Evolutionary conservation across 352 stramenopile genomes (phyloP), one percentile per base, ranked within the genome.

Genomic region (Pythium apleroticum): DNA sequence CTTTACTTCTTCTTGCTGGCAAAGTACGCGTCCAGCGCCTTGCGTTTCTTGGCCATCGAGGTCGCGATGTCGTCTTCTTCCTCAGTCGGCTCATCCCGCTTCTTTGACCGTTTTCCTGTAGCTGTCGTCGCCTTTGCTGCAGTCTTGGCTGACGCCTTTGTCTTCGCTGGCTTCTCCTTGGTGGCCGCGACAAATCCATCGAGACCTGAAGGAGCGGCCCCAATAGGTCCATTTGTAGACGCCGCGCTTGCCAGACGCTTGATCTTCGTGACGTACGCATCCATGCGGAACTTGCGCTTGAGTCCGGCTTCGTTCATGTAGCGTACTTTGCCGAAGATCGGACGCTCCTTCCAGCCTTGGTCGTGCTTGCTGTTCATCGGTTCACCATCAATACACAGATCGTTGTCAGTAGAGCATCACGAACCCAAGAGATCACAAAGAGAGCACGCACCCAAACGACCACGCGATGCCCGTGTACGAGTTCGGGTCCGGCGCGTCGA

Each of bases 231-330:
- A 17, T 63, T 67, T 20, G 53, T 60, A 10, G 20, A n/a, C n/a
- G 19, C 55, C 33, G 39, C 20, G 28, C n/a, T 4, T 30, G 33
- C 55, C 7, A 71, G 65, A 37, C 59, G 52, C 35, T 76, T 64
- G 27, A 85, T 78, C 63, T 90, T 90, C 24, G 66, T 57, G 33
- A 96, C 68, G 66, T 96, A 96, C 12, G 73, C 83, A 19, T 89
- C 84, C 69, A 99, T 97, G 70, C 97, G 89, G 72, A 99, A 99
- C 78, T 99, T 99, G 43, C 97, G 89, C 74, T 98, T 98, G 69
- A 98, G 98, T 41, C 97, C 97, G 25, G 87, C 80, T 74, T 99
- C 98, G 75, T 99, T 99, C 97, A 99, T 99, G 75, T 95, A 99
- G 53, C 97, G 86, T 63, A 99, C 98, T 76, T 99, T 99, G 50